phyloP scores from a whole-genome alignment of 2,329 filamentous ascomycete species.

The Trichophyton benhamiae region DNA sequence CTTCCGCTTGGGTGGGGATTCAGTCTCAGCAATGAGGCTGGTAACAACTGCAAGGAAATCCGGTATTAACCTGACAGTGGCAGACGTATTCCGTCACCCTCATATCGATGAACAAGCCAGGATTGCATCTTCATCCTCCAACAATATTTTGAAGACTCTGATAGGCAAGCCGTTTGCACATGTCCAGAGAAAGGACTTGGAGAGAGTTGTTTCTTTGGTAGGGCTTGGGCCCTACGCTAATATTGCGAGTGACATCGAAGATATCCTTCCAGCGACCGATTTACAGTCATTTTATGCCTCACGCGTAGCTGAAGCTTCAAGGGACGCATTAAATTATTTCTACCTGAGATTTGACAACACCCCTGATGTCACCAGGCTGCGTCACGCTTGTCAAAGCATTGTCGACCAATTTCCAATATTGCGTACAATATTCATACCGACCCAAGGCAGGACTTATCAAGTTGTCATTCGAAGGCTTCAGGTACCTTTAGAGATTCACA shows the following conservation, averaged over 20 bases:
- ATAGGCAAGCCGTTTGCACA: constrained; percentile 2
- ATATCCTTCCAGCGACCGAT: constrained; percentile 1
- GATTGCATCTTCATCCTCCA: constrained; percentile 18
- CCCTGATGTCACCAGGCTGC: neutral
- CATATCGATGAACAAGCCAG: constrained; percentile 6
- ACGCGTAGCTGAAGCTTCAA: constrained; percentile 3
- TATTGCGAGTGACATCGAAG: neutral
- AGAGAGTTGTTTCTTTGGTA: constrained; percentile 1
- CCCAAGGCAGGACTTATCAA: neutral
- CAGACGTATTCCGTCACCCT: constrained; percentile 6
- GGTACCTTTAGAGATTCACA: neutral
- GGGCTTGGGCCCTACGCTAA: constrained; percentile 4
- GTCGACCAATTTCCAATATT: constrained; percentile 2
- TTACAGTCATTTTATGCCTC: neutral
- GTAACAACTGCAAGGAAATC: constrained; percentile 27
- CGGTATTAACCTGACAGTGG: constrained; percentile 17
- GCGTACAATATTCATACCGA: constrained; percentile 5
- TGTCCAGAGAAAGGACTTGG: constrained; percentile 4
- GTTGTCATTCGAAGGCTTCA: neutral
- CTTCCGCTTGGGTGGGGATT: constrained; percentile 11
- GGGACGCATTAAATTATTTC: constrained; percentile 9
- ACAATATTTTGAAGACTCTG: constrained; percentile 15
- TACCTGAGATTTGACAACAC: neutral
- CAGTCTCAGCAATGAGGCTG: constrained; percentile 9
- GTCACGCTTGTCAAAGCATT: neutral